A percentile compares a stretch with the other conserved stretches of the same genome.
Evolutionary conservation across 2,329 filamentous ascomycete genomes (phyloP).

Genomic region (Colletotrichum agaves): DNA sequence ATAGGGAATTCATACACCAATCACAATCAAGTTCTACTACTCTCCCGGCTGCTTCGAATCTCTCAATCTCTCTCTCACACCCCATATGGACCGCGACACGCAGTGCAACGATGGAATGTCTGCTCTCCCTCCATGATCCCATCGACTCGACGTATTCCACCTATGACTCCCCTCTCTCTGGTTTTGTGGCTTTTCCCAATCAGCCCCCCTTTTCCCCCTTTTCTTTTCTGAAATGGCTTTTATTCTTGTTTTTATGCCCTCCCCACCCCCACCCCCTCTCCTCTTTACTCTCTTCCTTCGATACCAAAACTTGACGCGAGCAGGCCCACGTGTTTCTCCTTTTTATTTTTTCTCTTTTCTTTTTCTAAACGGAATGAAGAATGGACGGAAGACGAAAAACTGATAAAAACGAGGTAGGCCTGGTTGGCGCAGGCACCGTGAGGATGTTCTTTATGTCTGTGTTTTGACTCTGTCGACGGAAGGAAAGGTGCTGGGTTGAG

Average conservation of each 20-base stretch:
- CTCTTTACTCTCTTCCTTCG: not conserved
- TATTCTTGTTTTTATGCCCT: not conserved
- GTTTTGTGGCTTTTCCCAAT: not conserved
- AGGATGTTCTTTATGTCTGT: too few relatives aligned
- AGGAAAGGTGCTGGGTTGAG: not conserved
- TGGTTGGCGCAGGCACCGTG: too few relatives aligned
- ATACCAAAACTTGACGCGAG: constrained; percentile 29
- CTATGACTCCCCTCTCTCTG: not conserved
- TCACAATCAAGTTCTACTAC: constrained; percentile 32
- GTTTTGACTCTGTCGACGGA: not conserved
- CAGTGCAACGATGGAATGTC: constrained; percentile 29
- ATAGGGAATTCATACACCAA: constrained; percentile 26
- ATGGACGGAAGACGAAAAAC: not conserved
- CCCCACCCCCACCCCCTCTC: too few relatives aligned
- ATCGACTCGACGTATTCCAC: not conserved
- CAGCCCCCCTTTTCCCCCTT: not conserved
- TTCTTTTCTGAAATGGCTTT: too few relatives aligned
- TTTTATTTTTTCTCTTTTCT: not conserved
- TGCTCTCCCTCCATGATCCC: not conserved
- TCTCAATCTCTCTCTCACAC: not conserved
- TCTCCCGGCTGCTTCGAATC: not conserved
- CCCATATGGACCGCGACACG: not conserved
- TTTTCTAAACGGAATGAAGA: not conserved
- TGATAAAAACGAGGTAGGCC: too few relatives aligned
- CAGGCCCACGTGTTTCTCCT: not conserved